Percentiles rank a stretch among this genome's conserved stretches.
Conservation (phyloP, 805 yeast species). For the Yarrowia keelungensis region DNA sequence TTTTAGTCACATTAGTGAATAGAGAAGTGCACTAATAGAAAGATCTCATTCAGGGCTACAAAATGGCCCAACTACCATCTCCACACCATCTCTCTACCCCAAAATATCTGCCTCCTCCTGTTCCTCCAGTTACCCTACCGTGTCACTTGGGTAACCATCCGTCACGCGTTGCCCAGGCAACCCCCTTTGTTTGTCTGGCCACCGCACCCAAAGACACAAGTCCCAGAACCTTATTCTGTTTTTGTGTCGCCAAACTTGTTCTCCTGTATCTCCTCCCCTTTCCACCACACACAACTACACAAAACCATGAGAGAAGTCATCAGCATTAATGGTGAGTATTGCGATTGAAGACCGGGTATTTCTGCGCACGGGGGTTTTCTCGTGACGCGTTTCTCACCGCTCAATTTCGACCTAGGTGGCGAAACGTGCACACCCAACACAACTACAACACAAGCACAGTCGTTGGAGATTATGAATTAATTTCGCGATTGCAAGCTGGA, state of each 20-base stretch:
- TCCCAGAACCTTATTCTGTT: constrained; percentile 20
- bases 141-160: constrained; percentile 13
- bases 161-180: constrained; percentile 20
- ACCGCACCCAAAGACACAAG: constrained; percentile 9
- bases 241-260: constrained; percentile 37
- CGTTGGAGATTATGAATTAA: no score
- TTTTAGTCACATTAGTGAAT: no score
- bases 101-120: no score
- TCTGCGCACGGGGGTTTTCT: no score
- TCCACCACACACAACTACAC: constrained; percentile 27
- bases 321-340: constrained; percentile 79
- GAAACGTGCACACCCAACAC: no score
- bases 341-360: background rate
- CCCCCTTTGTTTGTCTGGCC: constrained; percentile 16
- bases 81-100: background rate
- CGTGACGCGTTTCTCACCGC: constrained; percentile 6
- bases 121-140: constrained; percentile 8
- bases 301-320: constrained; percentile 84
- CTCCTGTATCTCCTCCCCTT: constrained; percentile 27
- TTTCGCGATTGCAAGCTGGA: no score
- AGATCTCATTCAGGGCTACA: background rate
- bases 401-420: background rate
- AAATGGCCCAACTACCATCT: background rate
- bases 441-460: no score
- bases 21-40: background rate